Percentiles rank a stretch among this genome's conserved stretches.
Evolutionary conservation across 176 grass and related monocot species (phyloP).

Genomic region (Urochloa ruziziensis): DNA sequence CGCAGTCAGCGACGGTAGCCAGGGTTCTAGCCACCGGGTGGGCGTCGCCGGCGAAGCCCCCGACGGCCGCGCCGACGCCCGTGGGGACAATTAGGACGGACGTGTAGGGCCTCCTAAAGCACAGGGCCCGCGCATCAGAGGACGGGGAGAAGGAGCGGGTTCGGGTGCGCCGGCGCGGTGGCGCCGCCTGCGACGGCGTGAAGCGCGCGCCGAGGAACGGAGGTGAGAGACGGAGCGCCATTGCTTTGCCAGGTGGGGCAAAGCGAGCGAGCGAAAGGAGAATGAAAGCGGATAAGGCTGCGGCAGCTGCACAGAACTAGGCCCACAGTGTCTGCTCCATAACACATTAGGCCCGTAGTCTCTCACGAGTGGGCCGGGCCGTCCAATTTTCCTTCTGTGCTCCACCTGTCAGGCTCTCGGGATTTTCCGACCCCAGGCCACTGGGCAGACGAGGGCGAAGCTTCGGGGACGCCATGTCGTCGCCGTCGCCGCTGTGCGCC

Average conservation of each 20-base stretch:
- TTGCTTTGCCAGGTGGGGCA: too few relatives aligned
- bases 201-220: neutral
- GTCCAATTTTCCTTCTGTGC: accelerated
- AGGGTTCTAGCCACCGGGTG: slow-evolving; percentile 73
- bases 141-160: neutral
- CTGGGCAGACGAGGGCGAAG: slow-evolving; percentile 17
- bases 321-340: neutral
- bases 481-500: slow-evolving; percentile 38
- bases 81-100: slow-evolving; percentile 88
- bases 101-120: slow-evolving; percentile 76
- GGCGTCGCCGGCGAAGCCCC: slow-evolving; percentile 86
- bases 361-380: neutral
- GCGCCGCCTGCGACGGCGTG: slow-evolving; percentile 22
- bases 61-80: slow-evolving; percentile 71
- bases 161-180: neutral
- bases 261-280: neutral
- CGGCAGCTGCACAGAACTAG: neutral
- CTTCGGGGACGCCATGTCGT: slow-evolving; percentile 45
- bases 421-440: neutral
- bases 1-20: slow-evolving; percentile 61
- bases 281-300: slow-evolving; percentile 31
- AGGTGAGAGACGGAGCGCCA: too few relatives aligned
- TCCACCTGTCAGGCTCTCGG: neutral
- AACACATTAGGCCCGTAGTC: neutral
- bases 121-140: neutral